Conservation (phyloP, 129 eudicot genomes). For the Arctium minus region DNA sequence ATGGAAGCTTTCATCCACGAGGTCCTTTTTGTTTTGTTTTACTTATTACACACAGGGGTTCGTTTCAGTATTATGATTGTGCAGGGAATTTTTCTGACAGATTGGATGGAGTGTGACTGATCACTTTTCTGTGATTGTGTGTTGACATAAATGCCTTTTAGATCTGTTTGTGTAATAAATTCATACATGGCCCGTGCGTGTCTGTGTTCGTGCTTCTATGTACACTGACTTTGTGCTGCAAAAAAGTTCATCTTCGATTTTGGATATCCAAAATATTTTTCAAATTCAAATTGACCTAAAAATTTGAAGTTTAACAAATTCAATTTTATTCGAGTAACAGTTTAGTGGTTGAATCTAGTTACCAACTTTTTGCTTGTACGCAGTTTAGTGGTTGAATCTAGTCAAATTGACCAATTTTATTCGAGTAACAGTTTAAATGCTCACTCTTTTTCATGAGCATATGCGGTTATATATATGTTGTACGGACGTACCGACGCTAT, state of each 20-base stretch:
- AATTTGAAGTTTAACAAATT: neutral
- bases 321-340: neutral
- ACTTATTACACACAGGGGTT: neutral
- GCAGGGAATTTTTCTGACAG: neutral
- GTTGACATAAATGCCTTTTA: neutral
- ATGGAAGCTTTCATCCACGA: slow-evolving; percentile 68
- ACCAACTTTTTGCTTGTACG: neutral
- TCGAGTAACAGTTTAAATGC: neutral
- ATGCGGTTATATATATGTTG: slow-evolving; percentile 1
- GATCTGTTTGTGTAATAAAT: slow-evolving; percentile 22
- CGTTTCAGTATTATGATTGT: neutral
- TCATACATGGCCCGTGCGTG: slow-evolving; percentile 7
- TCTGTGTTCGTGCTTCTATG: neutral
- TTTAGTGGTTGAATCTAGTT: neutral
- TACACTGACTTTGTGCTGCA: neutral
- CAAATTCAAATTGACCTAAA: slow-evolving; percentile 9
- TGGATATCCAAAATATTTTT: neutral
- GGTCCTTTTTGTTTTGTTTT: slow-evolving; percentile 28
- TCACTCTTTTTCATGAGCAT: neutral
- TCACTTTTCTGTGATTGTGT: neutral
- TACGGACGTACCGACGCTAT: slow-evolving; percentile 3
- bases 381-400: too few species aligned
- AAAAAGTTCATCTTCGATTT: neutral
- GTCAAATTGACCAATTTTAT: too few species aligned
- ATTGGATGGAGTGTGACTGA: neutral